Percentiles rank a stretch among this genome's conserved stretches.
These are phyloP conservation scores for Thalassiosira oceanica DNA, from an alignment of 352 stramenopile species.

Conservation along the genomic window DNA sequence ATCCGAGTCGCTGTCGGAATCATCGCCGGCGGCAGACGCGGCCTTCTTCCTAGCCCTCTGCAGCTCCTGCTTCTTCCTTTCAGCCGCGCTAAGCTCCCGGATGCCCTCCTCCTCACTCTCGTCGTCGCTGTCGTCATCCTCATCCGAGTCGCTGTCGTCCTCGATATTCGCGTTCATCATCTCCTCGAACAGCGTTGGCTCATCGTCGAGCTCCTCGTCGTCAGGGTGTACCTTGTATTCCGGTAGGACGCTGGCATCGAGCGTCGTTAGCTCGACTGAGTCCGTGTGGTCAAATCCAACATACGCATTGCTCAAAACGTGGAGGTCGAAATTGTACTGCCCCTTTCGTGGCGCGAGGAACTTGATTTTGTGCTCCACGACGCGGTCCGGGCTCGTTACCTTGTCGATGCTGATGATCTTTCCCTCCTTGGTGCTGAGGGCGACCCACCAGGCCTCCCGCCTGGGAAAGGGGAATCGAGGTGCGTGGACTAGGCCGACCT, in stretches of 20 bases:
- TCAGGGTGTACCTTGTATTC: slow-evolving; percentile 96
- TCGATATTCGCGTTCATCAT: slow-evolving; percentile 86
- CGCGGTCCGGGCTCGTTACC: slow-evolving; percentile 85
- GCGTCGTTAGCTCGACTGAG: slow-evolving; percentile 91
- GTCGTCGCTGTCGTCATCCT: slow-evolving; percentile 56
- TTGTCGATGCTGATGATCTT: slow-evolving; percentile 97
- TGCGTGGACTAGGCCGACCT: slow-evolving; percentile 92
- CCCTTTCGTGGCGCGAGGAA: slow-evolving; percentile 93
- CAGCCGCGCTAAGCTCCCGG: slow-evolving; percentile 46
- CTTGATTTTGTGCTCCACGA: slow-evolving; percentile 90
- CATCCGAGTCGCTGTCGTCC: slow-evolving; percentile 78
- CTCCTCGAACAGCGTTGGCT: slow-evolving; percentile 99
- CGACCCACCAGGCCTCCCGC: slow-evolving; percentile 95
- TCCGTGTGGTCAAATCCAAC: slow-evolving; percentile 93
- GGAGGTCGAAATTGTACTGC: slow-evolving; percentile 95
- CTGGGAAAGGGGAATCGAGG: slow-evolving; percentile 93
- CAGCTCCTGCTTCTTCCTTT: slow-evolving; percentile 63
- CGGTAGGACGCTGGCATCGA: slow-evolving; percentile 89
- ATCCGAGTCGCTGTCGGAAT: slow-evolving; percentile 55
- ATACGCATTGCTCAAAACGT: slow-evolving; percentile 97
- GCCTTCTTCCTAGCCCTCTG: slow-evolving; percentile 55
- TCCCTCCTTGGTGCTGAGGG: slow-evolving; percentile 90
- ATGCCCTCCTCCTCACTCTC: slow-evolving; percentile 59
- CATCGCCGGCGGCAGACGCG: slow-evolving; percentile 52
- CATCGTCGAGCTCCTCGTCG: slow-evolving; percentile 98